Percentiles rank a stretch among this genome's conserved stretches.
These are phyloP conservation scores for Misopates orontium DNA, from an alignment of 257 asterid genomes.

Conservation along the genomic window DNA sequence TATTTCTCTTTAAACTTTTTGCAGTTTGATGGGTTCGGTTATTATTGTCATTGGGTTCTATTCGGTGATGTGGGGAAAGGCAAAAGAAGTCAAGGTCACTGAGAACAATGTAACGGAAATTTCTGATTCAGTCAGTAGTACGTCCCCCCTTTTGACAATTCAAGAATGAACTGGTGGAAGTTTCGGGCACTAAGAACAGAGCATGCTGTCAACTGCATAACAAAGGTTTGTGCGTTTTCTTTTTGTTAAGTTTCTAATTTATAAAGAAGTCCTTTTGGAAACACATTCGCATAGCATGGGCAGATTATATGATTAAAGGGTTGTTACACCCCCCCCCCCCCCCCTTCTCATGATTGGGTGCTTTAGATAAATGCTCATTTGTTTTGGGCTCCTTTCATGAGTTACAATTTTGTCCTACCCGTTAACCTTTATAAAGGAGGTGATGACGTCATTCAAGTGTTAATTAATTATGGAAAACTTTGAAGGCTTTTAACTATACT, in stretches of 20 bases:
- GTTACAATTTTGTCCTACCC: no score
- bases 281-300: not conserved
- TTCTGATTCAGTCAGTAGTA: constrained; percentile 38
- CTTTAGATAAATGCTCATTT: no score
- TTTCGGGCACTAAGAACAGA: constrained; percentile 15
- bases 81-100: constrained; percentile 48
- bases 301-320: not conserved
- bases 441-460: no score
- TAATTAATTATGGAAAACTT: no score
- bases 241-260: constrained; percentile 15
- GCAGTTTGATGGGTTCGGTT: constrained; percentile 76
- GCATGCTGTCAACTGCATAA: constrained; percentile 3
- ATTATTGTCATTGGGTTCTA: constrained; percentile 80
- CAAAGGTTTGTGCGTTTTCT: constrained; percentile 27
- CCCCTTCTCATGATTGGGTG: no score
- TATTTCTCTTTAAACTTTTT: not conserved
- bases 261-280: not conserved
- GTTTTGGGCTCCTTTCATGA: no score
- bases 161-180: constrained; percentile 32
- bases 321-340: no score
- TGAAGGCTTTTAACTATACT: no score
- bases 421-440: no score
- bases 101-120: constrained; percentile 27
- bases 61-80: constrained; percentile 94
- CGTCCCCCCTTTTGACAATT: constrained; percentile 51